Percentiles rank a stretch among this genome's conserved stretches.
phyloP scores from a whole-genome alignment of 306 rosid genomes.

The Cicer yamashitae region DNA sequence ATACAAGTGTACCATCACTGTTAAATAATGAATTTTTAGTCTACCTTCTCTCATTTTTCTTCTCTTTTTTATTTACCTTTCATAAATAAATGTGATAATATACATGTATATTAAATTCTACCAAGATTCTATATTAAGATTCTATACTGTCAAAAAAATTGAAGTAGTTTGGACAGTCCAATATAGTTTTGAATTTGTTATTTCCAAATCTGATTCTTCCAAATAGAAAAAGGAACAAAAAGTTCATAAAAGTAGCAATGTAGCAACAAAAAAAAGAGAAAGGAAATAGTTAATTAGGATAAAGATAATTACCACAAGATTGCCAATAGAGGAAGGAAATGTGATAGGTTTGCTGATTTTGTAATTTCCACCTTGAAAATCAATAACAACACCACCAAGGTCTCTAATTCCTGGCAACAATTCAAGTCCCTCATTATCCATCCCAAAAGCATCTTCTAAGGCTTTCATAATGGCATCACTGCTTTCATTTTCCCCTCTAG shows the following conservation, averaged over 20 bases:
- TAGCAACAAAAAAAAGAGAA: background rate
- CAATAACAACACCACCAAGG: constrained; percentile 63
- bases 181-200: too few species aligned
- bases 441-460: constrained; percentile 47
- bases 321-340: constrained; percentile 53
- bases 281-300: background rate
- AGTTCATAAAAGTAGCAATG: background rate
- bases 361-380: constrained; percentile 65
- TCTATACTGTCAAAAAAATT: too few species aligned
- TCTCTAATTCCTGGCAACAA: constrained; percentile 59
- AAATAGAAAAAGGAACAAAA: background rate
- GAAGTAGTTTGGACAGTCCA: too few species aligned
- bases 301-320: constrained; percentile 57
- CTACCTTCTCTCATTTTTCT: too few species aligned
- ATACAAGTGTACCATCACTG: too few species aligned
- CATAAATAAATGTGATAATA: too few species aligned
- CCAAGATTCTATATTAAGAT: too few species aligned
- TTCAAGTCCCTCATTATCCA: constrained; percentile 43
- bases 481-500: constrained; percentile 58
- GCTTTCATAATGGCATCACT: constrained; percentile 54
- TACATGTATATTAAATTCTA: too few species aligned
- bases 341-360: constrained; percentile 56
- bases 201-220: too few species aligned
- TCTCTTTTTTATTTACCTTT: too few species aligned
- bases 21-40: too few species aligned